Evolutionary conservation across 176 grass and related monocot species (phyloP).

Genomic region (Panicum miliaceum): DNA sequence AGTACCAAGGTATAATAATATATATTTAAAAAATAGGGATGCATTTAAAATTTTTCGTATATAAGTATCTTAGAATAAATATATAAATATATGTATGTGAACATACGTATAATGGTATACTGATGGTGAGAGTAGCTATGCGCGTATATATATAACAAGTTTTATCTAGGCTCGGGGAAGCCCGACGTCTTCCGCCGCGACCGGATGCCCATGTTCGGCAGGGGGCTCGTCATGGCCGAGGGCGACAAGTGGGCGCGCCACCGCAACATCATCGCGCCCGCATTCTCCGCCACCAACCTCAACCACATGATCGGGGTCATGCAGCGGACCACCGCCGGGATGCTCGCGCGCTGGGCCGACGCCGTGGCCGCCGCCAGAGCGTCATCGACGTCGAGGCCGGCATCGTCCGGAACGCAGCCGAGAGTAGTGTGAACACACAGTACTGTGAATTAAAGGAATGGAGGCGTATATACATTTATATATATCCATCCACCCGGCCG

Average conservation of each 20-base stretch:
- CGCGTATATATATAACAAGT: too few relatives aligned
- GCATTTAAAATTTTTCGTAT: too few relatives aligned
- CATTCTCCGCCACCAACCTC: conserved; percentile 85
- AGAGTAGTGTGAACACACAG: too few relatives aligned
- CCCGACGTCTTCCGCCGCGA: conserved; percentile 88
- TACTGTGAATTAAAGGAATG: too few relatives aligned
- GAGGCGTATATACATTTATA: too few relatives aligned
- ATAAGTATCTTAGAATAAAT: too few relatives aligned
- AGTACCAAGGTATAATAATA: too few relatives aligned
- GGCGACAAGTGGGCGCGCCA: conserved; percentile 71
- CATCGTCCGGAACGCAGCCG: conserved; percentile 63
- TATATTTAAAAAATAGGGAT: too few relatives aligned
- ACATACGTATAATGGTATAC: too few relatives aligned
- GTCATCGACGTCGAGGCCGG: conserved; percentile 61
- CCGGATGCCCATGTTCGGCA: conserved; percentile 85
- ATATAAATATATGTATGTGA: too few relatives aligned
- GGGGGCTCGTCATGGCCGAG: conserved; percentile 70
- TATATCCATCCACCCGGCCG: too few relatives aligned
- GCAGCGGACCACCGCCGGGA: conserved; percentile 61
- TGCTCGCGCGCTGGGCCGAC: conserved; percentile 55
- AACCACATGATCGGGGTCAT: conserved; percentile 64
- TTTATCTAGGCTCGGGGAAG: conserved; percentile 93
- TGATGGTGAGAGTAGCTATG: too few relatives aligned
- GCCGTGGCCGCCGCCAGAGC: neutral
- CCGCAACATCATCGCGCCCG: conserved; percentile 76